Percentiles rank a stretch among this genome's conserved stretches.
These are phyloP conservation scores for Raffaelea ambrosiae DNA, from an alignment of 2,329 filamentous ascomycete species.

Conservation along the genomic window DNA sequence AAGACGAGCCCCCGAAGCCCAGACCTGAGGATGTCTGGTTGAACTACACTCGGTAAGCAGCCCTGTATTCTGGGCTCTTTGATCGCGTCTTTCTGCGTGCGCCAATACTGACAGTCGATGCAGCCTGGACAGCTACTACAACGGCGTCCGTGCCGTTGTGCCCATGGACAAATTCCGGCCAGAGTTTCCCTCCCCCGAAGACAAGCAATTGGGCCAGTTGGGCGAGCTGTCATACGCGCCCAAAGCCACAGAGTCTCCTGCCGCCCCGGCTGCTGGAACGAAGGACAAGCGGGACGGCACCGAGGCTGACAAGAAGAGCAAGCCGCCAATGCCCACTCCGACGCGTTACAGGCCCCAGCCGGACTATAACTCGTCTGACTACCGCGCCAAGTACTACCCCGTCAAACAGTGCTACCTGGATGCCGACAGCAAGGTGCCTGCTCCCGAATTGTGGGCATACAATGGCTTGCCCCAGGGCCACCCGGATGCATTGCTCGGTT, in stretches of 20 bases:
- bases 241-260: neutral
- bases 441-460: constrained; percentile 60
- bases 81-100: neutral
- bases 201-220: constrained; percentile 3
- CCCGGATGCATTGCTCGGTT: constrained; percentile 70
- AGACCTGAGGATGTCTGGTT: constrained; percentile 23
- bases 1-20: constrained; percentile 19
- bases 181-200: constrained; percentile 57
- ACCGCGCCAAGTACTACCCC: constrained; percentile 41
- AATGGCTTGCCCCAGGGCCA: constrained; percentile 47
- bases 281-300: constrained; percentile 2
- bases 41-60: constrained; percentile 33
- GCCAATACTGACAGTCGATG: neutral
- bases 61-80: neutral
- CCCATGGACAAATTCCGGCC: constrained; percentile 53
- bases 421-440: constrained; percentile 42
- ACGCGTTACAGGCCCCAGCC: constrained; percentile 61
- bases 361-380: constrained; percentile 48
- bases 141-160: constrained; percentile 65
- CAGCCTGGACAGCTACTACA: constrained; percentile 74
- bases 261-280: neutral
- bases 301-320: constrained; percentile 12
- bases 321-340: constrained; percentile 32
- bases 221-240: neutral
- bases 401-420: constrained; percentile 59